A percentile compares a stretch with the other conserved stretches of the same genome.
phyloP scores from a whole-genome alignment of 2,329 filamentous ascomycete species.

The Fragosphaeria purpurea region DNA sequence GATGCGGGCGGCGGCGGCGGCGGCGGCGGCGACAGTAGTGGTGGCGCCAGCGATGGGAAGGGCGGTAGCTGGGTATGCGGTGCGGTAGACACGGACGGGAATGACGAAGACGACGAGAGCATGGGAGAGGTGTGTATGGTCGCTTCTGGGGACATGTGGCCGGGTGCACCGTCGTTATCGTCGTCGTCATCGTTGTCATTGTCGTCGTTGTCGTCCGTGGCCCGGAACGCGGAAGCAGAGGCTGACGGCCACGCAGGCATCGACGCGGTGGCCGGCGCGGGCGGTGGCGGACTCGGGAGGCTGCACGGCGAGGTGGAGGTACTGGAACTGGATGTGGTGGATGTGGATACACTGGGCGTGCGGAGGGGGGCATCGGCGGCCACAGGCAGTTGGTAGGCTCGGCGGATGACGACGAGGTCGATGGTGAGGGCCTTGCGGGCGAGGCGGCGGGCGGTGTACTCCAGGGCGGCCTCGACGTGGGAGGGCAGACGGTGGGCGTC shows the following conservation, averaged over 20 bases:
- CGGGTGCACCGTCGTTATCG: too few species aligned
- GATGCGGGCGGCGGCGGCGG: conserved; percentile 5
- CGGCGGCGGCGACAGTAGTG: conserved; percentile 4
- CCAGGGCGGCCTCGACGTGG: conserved; percentile 44
- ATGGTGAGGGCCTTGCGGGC: conserved; percentile 45
- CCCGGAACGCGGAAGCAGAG: too few species aligned
- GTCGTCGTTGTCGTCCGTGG: too few species aligned
- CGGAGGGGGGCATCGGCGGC: conserved; percentile 1
- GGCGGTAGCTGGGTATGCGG: neutral
- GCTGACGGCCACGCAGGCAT: too few species aligned
- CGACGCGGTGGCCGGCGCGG: too few species aligned
- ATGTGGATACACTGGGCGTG: neutral
- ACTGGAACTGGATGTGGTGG: conserved; percentile 1
- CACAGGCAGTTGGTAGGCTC: conserved; percentile 43
- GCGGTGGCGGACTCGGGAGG: conserved; percentile 2
- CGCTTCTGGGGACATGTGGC: too few species aligned
- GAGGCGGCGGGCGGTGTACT: conserved; percentile 47
- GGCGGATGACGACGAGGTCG: conserved; percentile 46
- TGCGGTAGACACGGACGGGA: conserved; percentile 4
- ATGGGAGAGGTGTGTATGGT: conserved; percentile 9
- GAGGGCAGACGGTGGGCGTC: conserved; percentile 47
- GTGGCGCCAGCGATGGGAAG: neutral
- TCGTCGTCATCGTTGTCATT: too few species aligned
- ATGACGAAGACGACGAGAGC: conserved; percentile 1
- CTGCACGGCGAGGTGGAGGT: conserved; percentile 12